These are phyloP conservation scores for Colletotrichum paranaense DNA, from an alignment of 2,329 filamentous ascomycete species.

Conservation along the genomic window DNA sequence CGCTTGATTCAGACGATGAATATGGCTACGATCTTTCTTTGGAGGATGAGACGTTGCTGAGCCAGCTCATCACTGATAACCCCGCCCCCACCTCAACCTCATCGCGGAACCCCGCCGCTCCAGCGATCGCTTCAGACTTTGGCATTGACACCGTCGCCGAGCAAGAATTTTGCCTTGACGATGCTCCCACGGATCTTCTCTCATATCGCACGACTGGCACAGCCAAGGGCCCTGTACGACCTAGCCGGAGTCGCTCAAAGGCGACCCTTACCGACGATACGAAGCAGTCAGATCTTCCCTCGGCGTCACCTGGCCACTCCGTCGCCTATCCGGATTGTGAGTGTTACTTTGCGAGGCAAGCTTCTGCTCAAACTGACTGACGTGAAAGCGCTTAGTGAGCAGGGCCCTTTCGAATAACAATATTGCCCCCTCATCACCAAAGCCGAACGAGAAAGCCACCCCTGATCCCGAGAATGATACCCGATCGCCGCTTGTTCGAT, in stretches of 20 bases:
- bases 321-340: conserved; percentile 64
- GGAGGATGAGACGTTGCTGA: conserved; percentile 58
- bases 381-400: conserved; percentile 72
- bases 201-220: conserved; percentile 29
- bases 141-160: conserved; percentile 26
- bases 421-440: conserved; percentile 1
- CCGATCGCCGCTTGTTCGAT: conserved; percentile 76
- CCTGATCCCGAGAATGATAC: conserved; percentile 44
- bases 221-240: conserved; percentile 10
- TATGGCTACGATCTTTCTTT: conserved; percentile 59
- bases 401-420: conserved; percentile 48
- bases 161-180: conserved; percentile 17
- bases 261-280: conserved; percentile 31
- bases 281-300: conserved; percentile 25
- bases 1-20: conserved; percentile 51
- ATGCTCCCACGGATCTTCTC: conserved; percentile 40
- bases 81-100: not conserved
- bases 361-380: conserved; percentile 65
- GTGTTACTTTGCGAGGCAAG: conserved; percentile 41
- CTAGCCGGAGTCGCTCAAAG: conserved; percentile 9
- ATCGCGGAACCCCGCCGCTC: not conserved
- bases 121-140: conserved; percentile 4
- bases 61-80: conserved; percentile 44
- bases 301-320: conserved; percentile 37
- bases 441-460: conserved; percentile 39